Conservation (phyloP, 2,329 filamentous ascomycete genomes). For the Metarhizium anisopliae region DNA sequence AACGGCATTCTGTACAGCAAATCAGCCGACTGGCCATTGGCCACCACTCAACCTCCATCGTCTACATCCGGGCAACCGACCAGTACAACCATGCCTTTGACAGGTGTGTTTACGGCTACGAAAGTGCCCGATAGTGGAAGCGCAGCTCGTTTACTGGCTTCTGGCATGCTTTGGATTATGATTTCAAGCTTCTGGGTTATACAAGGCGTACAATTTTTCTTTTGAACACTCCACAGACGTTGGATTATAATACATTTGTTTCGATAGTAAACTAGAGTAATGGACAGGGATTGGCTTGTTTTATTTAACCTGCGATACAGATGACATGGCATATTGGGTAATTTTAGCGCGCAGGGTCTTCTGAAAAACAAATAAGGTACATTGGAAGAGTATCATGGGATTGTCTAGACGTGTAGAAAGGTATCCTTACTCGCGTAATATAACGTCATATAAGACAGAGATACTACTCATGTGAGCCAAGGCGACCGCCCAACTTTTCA, state of each 20-base stretch:
- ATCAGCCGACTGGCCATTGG: slow-evolving; percentile 32
- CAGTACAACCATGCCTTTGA: slow-evolving; percentile 14
- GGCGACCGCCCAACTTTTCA: too few species aligned
- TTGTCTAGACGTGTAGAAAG: too few species aligned
- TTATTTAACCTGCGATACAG: too few species aligned
- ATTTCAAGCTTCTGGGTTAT: not conserved
- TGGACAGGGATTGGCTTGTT: not conserved
- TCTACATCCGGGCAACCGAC: slow-evolving; percentile 12
- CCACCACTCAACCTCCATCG: slow-evolving; percentile 15
- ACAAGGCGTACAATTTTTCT: not conserved
- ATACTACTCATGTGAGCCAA: too few species aligned
- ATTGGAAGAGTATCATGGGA: too few species aligned
- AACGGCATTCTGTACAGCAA: slow-evolving; percentile 47
- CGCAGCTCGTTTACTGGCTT: not conserved
- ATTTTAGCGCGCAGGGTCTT: too few species aligned
- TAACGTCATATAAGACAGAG: too few species aligned
- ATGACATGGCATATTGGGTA: too few species aligned
- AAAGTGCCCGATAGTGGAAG: slow-evolving; percentile 15
- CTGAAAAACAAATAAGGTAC: too few species aligned
- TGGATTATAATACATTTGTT: not conserved
- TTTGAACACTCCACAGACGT: not conserved
- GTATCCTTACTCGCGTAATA: too few species aligned
- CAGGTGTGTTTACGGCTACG: slow-evolving; percentile 27
- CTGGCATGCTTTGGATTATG: not conserved
- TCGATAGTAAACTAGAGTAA: not conserved